Conservation (phyloP, 2,329 filamentous ascomycete genomes). For the Colletotrichum phormii region DNA sequence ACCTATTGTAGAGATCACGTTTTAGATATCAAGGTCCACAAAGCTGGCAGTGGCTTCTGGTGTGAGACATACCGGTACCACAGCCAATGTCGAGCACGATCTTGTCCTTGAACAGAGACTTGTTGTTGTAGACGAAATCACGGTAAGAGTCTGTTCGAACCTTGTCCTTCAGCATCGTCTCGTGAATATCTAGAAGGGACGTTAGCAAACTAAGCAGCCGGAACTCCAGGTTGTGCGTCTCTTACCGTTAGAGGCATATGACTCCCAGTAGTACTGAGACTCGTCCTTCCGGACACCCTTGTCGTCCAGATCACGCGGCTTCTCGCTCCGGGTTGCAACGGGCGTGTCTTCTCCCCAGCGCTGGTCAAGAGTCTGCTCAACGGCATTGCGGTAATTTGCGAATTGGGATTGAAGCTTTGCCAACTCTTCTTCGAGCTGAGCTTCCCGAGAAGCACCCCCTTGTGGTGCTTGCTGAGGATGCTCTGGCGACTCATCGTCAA, state of each 20-base stretch:
- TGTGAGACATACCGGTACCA: conserved; percentile 66
- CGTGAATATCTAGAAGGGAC: conserved; percentile 79
- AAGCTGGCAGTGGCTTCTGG: neutral
- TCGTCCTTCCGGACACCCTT: conserved; percentile 45
- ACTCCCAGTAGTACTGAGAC: conserved; percentile 68
- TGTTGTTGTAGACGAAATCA: conserved; percentile 94
- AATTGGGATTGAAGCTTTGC: conserved; percentile 71
- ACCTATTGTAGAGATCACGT: conserved; percentile 55
- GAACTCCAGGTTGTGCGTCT: neutral
- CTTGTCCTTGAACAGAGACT: conserved; percentile 86
- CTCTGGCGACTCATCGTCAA: conserved; percentile 52
- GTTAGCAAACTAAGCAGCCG: conserved; percentile 4
- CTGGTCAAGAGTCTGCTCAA: conserved; percentile 74
- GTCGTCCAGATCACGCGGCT: conserved; percentile 36
- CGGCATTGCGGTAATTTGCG: conserved; percentile 72
- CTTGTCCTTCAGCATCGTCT: conserved; percentile 93
- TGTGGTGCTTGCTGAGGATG: conserved; percentile 43
- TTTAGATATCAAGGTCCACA: neutral
- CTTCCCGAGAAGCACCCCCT: conserved; percentile 61
- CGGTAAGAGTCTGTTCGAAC: conserved; percentile 92
- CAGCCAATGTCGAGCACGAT: conserved; percentile 92
- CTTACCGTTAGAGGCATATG: conserved; percentile 70
- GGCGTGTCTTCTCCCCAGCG: conserved; percentile 71
- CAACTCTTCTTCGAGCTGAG: conserved; percentile 70
- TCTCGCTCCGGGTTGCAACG: conserved; percentile 38